phyloP scores from a whole-genome alignment of 2,329 filamentous ascomycete genomes.

The Mycosphaerella sp. region DNA sequence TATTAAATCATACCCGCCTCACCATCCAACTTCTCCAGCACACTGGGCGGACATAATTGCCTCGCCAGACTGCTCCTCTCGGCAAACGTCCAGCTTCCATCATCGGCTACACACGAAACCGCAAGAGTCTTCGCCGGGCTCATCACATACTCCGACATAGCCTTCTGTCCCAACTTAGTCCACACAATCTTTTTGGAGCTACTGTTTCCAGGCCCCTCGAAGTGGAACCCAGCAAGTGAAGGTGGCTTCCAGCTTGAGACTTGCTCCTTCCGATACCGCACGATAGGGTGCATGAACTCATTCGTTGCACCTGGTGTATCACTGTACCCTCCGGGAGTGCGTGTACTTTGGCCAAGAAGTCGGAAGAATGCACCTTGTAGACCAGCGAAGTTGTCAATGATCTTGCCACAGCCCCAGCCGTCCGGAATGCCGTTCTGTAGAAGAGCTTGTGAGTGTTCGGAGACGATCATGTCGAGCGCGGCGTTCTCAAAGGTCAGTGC shows the following conservation, averaged over 20 bases:
- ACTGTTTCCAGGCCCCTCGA: neutral
- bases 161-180: neutral
- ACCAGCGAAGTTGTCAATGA: constrained; percentile 16
- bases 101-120: neutral
- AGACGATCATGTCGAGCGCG: constrained; percentile 8
- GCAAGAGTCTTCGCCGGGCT: neutral
- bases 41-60: neutral
- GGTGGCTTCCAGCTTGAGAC: constrained; percentile 8
- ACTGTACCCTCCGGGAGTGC: constrained; percentile 11
- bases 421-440: constrained; percentile 4
- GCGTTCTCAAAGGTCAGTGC: constrained; percentile 16
- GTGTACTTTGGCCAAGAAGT: constrained; percentile 4
- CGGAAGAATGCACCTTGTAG: constrained; percentile 12
- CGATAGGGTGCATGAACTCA: constrained; percentile 13
- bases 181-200: neutral
- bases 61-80: neutral
- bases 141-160: constrained; percentile 2
- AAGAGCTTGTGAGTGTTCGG: constrained; percentile 8
- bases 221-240: neutral
- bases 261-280: constrained; percentile 8
- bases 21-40: neutral
- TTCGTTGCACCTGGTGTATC: constrained; percentile 5
- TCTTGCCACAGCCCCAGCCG: constrained; percentile 16
- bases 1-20: neutral
- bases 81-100: neutral